Base-by-base conservation (phyloP, 2,329 filamentous ascomycete species). In the Didymella pinodella region DNA sequence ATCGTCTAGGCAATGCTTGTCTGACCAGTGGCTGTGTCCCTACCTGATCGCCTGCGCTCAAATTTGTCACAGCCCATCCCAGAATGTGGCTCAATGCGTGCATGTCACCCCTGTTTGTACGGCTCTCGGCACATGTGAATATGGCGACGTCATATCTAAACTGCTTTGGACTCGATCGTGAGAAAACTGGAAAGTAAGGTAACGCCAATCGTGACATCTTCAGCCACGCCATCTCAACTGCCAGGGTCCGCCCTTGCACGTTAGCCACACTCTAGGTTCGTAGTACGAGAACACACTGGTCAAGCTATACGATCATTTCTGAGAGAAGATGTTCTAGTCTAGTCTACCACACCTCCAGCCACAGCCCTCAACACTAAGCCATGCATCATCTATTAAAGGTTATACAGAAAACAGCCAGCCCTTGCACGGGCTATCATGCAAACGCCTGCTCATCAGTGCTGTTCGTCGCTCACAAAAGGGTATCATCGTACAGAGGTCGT, bases 401-500 rank as follows among this genome's bases (percentile, higher is more conserved):
- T 49, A 49, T 41, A 49, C 45, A 31, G 14, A 40, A 40, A 45
- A 40, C 14, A 38, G 18, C 0, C 31, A 18, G 20, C 8, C 8
- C 26, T 8, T 12, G 16, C 4, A 29, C 7, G 18, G 25, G 20
- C 28, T n/a, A 53, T 18, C 8, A 18, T 14, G 26, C 20, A 46
- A 54, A 26, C 46, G 32, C 45, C 40, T 25, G 49, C 43, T 53
- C 29, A 46, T 29, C 16, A n/a, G 26, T 54, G 45, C 50, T 45
- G 10, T 48, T 49, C 31, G 50, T 43, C 22, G 41, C 41, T 41
- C 38, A 3, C 22, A 52, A 53, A 54, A 32, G 59, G 61, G 54
- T 64, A 64, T 65, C 64, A 57, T 65, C 64, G 53, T 54, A 36
- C 56, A 58, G 36, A 54, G 48, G 7, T 29, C 38, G 16, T 46